phyloP scores from a whole-genome alignment of 129 eudicot species.

The Lactuca sativa region DNA sequence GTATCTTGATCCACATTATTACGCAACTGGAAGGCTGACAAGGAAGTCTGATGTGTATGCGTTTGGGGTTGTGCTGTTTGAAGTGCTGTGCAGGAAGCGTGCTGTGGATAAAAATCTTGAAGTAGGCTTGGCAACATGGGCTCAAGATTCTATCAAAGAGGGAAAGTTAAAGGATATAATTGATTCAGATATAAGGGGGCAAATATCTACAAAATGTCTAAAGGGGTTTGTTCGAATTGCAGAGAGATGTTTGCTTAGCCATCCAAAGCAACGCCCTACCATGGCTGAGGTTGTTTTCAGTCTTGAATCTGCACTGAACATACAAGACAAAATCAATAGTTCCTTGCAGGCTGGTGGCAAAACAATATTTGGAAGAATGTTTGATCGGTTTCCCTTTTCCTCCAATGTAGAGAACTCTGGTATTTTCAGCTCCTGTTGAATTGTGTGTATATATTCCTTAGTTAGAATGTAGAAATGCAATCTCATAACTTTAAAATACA shows the following conservation, averaged over 20 bases:
- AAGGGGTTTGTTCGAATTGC: no score
- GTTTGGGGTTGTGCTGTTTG: constrained; percentile 30
- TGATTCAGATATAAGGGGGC: constrained; percentile 15
- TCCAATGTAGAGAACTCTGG: no score
- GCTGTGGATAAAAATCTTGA: constrained; percentile 27
- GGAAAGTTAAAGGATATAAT: constrained; percentile 18
- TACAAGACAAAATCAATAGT: no score
- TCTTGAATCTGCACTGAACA: no score
- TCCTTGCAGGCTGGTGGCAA: no score
- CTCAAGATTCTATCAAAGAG: constrained; percentile 28
- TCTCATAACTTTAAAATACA: background rate
- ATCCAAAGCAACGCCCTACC: constrained; percentile 26
- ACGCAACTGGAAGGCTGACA: constrained; percentile 25
- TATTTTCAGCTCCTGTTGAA: no score
- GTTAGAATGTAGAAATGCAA: no score
- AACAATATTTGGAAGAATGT: no score
- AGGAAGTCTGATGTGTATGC: constrained; percentile 33
- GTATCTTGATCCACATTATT: constrained; percentile 30
- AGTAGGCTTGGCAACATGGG: constrained; percentile 38
- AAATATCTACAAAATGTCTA: constrained; percentile 26
- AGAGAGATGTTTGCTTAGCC: constrained; percentile 11
- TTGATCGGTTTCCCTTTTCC: no score
- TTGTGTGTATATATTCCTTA: no score
- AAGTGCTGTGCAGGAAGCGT: constrained; percentile 32
- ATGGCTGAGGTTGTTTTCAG: constrained; percentile 23